These are phyloP conservation scores for Tetrahymena borealis DNA, from an alignment of 73 alveolate species.

Conservation along the genomic window DNA sequence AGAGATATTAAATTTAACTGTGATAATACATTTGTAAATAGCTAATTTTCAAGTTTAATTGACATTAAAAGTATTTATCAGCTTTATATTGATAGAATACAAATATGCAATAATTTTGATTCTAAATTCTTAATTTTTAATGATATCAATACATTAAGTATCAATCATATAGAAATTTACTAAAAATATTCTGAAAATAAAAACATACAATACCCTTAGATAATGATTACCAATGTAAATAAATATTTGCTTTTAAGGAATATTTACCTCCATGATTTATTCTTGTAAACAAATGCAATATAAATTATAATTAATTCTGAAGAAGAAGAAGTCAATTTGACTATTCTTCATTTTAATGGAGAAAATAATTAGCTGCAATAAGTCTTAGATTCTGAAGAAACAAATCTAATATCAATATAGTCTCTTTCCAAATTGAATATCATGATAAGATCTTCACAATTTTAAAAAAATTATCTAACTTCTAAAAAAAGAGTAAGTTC, in stretches of 20 bases:
- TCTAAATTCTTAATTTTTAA: background rate
- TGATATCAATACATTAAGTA: background rate
- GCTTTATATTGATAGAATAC: background rate
- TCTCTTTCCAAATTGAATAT: background rate
- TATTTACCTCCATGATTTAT: background rate
- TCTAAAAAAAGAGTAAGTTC: background rate
- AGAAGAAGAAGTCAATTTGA: background rate
- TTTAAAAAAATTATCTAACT: background rate
- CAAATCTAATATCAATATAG: background rate
- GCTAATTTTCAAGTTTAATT: background rate
- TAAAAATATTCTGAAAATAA: background rate
- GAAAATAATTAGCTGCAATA: background rate
- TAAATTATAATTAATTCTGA: background rate
- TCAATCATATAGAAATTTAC: background rate
- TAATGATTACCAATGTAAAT: background rate
- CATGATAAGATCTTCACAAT: background rate
- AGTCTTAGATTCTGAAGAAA: background rate
- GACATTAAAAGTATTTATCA: background rate
- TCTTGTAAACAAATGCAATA: background rate
- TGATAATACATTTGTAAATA: background rate
- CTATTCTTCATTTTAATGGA: background rate
- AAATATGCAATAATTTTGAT: background rate
- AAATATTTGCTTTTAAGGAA: background rate
- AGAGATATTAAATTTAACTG: background rate
- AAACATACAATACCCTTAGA: background rate